Conservation (phyloP, 306 rosid species). For the Astragalus glycyphyllos region DNA sequence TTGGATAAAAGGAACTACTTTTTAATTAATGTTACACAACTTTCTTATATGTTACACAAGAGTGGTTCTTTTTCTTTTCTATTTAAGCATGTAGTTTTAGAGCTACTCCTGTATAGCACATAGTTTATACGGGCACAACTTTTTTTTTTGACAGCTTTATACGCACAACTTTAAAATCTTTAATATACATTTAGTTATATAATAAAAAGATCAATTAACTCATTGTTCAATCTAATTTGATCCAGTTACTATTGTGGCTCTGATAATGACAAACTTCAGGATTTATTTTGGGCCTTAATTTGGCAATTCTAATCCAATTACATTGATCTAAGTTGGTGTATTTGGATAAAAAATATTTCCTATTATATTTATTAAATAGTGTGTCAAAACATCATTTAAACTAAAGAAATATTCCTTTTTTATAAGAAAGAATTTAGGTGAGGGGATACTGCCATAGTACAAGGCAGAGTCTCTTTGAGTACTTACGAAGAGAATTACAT, state of each 20-base stretch:
- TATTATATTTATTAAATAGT: too few relatives aligned
- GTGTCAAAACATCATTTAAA: too few relatives aligned
- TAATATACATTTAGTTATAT: background rate
- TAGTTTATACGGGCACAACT: background rate
- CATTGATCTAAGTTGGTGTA: too few relatives aligned
- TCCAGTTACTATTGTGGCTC: background rate
- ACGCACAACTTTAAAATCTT: background rate
- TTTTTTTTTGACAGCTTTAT: background rate
- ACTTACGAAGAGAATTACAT: too few relatives aligned
- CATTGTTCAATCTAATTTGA: background rate
- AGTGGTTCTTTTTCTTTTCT: background rate
- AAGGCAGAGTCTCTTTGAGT: too few relatives aligned
- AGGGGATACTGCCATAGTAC: too few relatives aligned
- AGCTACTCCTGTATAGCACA: background rate
- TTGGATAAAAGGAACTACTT: constrained; percentile 16
- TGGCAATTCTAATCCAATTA: background rate
- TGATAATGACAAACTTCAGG: background rate
- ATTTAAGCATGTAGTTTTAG: background rate
- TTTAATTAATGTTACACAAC: constrained; percentile 35
- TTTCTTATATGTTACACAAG: background rate
- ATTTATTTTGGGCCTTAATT: background rate
- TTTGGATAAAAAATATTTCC: too few relatives aligned
- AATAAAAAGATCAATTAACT: background rate
- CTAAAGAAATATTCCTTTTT: too few relatives aligned
- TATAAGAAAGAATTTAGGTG: too few relatives aligned